A percentile compares a stretch with the other conserved stretches of the same genome.
These are phyloP conservation scores for Eucalyptus brandiana DNA, from an alignment of 345 rosid genomes.

Conservation along the genomic window DNA sequence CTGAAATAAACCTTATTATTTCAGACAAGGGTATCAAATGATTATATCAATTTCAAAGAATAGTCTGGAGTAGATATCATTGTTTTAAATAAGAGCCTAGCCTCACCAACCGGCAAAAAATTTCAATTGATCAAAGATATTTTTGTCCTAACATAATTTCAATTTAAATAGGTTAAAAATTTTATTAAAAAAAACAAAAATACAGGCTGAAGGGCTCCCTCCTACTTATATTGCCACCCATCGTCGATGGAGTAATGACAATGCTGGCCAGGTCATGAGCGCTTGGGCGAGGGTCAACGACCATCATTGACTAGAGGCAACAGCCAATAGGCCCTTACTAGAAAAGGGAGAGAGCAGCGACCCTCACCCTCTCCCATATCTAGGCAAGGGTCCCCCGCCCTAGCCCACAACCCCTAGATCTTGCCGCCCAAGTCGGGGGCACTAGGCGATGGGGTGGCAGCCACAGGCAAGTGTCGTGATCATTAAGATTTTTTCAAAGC, in stretches of 20 bases:
- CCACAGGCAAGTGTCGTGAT: too few species aligned
- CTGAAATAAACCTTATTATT: rapidly evolving
- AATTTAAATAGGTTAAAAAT: too few species aligned
- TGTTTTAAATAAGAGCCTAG: rapidly evolving
- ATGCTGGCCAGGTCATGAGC: too few species aligned
- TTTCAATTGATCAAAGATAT: too few species aligned
- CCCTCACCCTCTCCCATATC: too few species aligned
- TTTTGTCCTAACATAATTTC: too few species aligned
- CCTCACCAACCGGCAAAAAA: rapidly evolving
- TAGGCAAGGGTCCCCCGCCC: too few species aligned
- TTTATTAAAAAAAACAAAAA: too few species aligned
- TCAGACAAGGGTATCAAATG: rapidly evolving
- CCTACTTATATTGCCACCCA: too few species aligned
- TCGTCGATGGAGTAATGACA: rapidly evolving
- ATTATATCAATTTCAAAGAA: rapidly evolving
- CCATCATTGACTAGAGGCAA: rapidly evolving
- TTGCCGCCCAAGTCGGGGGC: rapidly evolving
- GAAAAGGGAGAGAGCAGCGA: rapidly evolving
- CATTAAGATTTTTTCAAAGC: too few species aligned
- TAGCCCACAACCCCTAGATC: too few species aligned
- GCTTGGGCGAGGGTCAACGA: rapidly evolving
- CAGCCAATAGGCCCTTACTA: rapidly evolving
- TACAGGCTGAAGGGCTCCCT: rapidly evolving
- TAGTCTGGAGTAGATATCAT: rapidly evolving
- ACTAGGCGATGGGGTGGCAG: too few species aligned